Conservation (phyloP, 129 eudicot species). For the Chrysanthemum lavandulifolium region DNA sequence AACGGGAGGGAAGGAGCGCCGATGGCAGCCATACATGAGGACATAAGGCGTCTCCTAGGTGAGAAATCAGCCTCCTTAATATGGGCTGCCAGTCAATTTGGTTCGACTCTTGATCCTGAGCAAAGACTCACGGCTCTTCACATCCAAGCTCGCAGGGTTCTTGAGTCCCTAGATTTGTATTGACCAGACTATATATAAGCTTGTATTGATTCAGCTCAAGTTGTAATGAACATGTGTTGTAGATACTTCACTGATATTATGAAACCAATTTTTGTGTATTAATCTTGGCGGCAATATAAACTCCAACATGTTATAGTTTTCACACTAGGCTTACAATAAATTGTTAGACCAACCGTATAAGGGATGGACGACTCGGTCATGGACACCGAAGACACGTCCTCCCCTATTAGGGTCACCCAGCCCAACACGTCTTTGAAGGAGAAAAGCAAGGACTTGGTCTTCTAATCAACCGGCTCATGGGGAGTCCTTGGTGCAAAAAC, state of each 20-base stretch:
- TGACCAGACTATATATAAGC: slow-evolving; percentile 22
- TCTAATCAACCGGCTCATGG: no score
- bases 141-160: slow-evolving; percentile 95
- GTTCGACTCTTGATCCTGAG: slow-evolving; percentile 91
- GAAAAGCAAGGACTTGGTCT: no score
- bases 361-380: no score
- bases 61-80: slow-evolving; percentile 91
- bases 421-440: no score
- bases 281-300: no score
- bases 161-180: slow-evolving; percentile 78
- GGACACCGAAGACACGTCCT: no score
- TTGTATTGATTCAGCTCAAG: not conserved
- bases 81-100: slow-evolving; percentile 95
- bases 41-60: slow-evolving; percentile 70
- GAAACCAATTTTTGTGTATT: not conserved
- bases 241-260: not conserved
- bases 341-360: no score
- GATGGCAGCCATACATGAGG: slow-evolving; percentile 79
- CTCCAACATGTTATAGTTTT: no score
- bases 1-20: slow-evolving; percentile 80
- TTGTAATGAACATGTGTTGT: not conserved
- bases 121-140: slow-evolving; percentile 79
- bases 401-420: no score
- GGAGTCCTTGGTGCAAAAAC: no score
- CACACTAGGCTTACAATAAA: no score